These are phyloP conservation scores for Trifolium subterraneum DNA, from an alignment of 306 rosid genomes.

Conservation along the genomic window DNA sequence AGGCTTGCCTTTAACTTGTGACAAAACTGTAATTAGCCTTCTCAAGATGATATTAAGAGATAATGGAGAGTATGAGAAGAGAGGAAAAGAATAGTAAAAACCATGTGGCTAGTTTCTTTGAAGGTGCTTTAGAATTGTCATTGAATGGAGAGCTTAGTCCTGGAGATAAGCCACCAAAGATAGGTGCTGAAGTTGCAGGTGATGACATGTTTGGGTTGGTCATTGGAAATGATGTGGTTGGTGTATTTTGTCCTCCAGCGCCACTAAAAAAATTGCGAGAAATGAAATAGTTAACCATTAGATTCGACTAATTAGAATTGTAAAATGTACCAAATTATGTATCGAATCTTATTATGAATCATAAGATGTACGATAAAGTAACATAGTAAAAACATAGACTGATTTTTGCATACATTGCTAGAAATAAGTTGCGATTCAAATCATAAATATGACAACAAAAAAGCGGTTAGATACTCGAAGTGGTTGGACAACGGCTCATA, in stretches of 20 bases:
- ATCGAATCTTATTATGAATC: too few relatives aligned
- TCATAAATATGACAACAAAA: not conserved
- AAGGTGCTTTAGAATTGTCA: conserved; percentile 55
- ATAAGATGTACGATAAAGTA: too few relatives aligned
- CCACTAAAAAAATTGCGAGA: conserved; percentile 52
- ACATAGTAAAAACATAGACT: too few relatives aligned
- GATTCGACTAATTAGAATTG: not conserved
- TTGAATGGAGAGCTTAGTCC: conserved; percentile 54
- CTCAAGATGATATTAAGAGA: conserved; percentile 40
- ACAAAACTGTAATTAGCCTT: conserved; percentile 72
- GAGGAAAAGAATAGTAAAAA: conserved; percentile 36
- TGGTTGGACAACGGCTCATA: too few relatives aligned
- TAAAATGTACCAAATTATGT: too few relatives aligned
- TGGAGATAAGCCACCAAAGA: conserved; percentile 52
- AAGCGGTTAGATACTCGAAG: not conserved
- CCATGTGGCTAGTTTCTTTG: conserved; percentile 23
- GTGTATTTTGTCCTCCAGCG: conserved; percentile 74
- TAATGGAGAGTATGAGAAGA: conserved; percentile 40
- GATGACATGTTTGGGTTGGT: conserved; percentile 54
- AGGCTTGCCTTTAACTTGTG: conserved; percentile 53
- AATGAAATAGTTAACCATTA: conserved; percentile 34
- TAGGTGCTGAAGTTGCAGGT: conserved; percentile 51
- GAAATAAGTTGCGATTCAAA: too few relatives aligned
- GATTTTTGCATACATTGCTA: too few relatives aligned
- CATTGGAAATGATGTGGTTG: conserved; percentile 50